Evolutionary conservation across 2,329 filamentous ascomycete species (phyloP), one percentile per base, ranked within the genome.

Genomic region (Reticulascus tulasneorum): DNA sequence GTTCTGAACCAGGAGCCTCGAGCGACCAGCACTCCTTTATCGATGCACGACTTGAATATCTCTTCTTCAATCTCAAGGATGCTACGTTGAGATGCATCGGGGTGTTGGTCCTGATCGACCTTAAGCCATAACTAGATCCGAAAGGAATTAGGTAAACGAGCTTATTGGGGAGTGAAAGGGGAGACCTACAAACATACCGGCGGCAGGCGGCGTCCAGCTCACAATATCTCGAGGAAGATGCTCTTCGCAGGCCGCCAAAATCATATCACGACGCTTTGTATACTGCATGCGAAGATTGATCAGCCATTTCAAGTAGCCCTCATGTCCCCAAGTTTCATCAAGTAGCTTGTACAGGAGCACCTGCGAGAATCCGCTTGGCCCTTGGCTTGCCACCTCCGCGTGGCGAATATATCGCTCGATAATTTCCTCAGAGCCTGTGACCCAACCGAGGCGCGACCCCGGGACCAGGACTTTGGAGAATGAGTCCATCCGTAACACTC

Each of bases 291-390:
- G 77, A 51, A 97, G 66, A 56, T 87, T 75, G 56, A 93, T 85
- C 46, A 98, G 66, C 93, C 93, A 98, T 53, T 83, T 74, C 17
- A 98, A 63, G 55, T 94, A 98, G 2, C 90, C 90, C 26, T 78
- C 73, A 54, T 98, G 93, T 17, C 91, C 93, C 93, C 93, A 98
- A 32, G 82, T 80, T 61, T 95, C 88, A 47, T 98, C 93, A 3
- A 98, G 71, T 16, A 98, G 70, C 64, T 94, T 94, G 67, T 86
- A 90, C 36, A 97, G 66, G 8, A 91, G 70, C 16, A 93, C 69
- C 64, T 97, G 91, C 0, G 85, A 81, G 52, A 95, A 77, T 27
- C 93, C 93, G 38, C 79, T 82, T 0, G 93, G 89, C 13, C 86
- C 88, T 56, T 98, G 93, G 29, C 82, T 88, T 24, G 81, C 84